A percentile compares a stretch with the other conserved stretches of the same genome.
These are phyloP conservation scores for Hypomontagnella submonticulosa DNA, from an alignment of 495 filamentous ascomycete species.

Conservation along the genomic window DNA sequence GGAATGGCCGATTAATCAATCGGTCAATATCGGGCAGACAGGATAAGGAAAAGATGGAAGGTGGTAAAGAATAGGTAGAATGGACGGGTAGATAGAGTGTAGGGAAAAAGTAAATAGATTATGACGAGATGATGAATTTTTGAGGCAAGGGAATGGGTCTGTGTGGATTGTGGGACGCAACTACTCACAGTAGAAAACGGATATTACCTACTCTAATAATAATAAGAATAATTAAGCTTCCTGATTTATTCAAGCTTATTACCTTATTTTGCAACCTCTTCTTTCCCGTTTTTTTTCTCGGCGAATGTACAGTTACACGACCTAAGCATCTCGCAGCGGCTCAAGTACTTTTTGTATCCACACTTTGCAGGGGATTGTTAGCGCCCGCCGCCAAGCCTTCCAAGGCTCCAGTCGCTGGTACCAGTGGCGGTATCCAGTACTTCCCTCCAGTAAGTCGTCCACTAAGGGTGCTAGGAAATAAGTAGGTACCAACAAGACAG, in stretches of 20 bases:
- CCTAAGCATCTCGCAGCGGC: conserved; percentile 28
- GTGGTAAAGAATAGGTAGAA: conserved; percentile 5
- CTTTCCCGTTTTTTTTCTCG: conserved; percentile 17
- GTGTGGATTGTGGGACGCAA: conserved; percentile 37
- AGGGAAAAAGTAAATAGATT: conserved; percentile 33
- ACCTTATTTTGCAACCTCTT: conserved; percentile 38
- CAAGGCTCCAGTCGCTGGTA: conserved; percentile 35
- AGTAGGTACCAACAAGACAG: too few species aligned
- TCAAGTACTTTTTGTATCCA: conserved; percentile 28
- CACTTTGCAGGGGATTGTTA: conserved; percentile 29
- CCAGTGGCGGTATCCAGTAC: conserved; percentile 32
- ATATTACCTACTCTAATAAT: conserved; percentile 36
- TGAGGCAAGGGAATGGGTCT: conserved; percentile 35
- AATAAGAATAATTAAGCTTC: conserved; percentile 42
- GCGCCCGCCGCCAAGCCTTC: conserved; percentile 38
- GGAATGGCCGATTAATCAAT: conserved; percentile 35
- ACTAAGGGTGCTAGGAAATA: conserved; percentile 24
- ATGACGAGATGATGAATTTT: conserved; percentile 42
- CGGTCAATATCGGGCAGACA: conserved; percentile 17
- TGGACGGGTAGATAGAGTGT: conserved; percentile 17
- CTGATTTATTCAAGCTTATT: conserved; percentile 46
- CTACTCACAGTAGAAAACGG: conserved; percentile 21
- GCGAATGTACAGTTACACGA: conserved; percentile 24
- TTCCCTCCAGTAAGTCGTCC: conserved; percentile 9
- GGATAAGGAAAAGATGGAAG: conserved; percentile 6